phyloP scores from a whole-genome alignment of 2,329 filamentous ascomycete species.

The Nigrospora osmanthi region DNA sequence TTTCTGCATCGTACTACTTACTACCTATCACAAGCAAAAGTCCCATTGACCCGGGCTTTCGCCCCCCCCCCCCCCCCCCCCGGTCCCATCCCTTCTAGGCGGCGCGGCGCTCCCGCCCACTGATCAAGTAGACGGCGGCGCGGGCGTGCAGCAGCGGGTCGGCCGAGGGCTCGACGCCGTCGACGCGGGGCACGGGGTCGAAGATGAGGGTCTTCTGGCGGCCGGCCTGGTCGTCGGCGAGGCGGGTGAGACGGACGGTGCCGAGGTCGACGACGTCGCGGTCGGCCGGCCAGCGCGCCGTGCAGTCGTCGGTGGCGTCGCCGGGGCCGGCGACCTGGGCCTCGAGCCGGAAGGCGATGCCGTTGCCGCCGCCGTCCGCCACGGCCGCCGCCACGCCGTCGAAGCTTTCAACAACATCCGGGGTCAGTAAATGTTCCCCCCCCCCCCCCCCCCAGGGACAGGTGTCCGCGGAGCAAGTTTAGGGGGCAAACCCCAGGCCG shows the following conservation, averaged over 20 bases:
- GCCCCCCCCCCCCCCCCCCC: too few relatives aligned
- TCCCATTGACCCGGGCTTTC: too few relatives aligned
- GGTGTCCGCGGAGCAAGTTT: too few relatives aligned
- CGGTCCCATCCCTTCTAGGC: conserved; percentile 17
- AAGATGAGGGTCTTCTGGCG: conserved; percentile 47
- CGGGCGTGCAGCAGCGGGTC: conserved; percentile 50
- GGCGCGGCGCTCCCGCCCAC: conserved; percentile 42
- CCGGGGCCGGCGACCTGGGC: conserved; percentile 33
- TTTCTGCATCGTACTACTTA: too few relatives aligned
- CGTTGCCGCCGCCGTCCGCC: conserved; percentile 13
- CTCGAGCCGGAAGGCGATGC: conserved; percentile 35
- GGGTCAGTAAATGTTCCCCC: too few relatives aligned
- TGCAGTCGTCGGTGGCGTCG: conserved; percentile 17
- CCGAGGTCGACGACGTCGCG: conserved; percentile 43
- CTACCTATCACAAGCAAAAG: too few relatives aligned
- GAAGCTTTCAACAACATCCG: too few relatives aligned
- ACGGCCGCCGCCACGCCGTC: conserved; percentile 35
- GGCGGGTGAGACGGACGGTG: conserved; percentile 31
- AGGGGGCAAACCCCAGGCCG: too few relatives aligned
- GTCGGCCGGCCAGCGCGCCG: conserved; percentile 39
- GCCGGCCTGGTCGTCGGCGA: conserved; percentile 29
- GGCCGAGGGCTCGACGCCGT: conserved; percentile 41
- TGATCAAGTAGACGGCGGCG: conserved; percentile 46
- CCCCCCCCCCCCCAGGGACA: too few relatives aligned
- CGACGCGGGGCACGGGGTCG: conserved; percentile 47